Evolutionary conservation across 805 yeast genomes (phyloP), one percentile per base, ranked within the genome.

Genomic region (Saturnispora sanitii): DNA sequence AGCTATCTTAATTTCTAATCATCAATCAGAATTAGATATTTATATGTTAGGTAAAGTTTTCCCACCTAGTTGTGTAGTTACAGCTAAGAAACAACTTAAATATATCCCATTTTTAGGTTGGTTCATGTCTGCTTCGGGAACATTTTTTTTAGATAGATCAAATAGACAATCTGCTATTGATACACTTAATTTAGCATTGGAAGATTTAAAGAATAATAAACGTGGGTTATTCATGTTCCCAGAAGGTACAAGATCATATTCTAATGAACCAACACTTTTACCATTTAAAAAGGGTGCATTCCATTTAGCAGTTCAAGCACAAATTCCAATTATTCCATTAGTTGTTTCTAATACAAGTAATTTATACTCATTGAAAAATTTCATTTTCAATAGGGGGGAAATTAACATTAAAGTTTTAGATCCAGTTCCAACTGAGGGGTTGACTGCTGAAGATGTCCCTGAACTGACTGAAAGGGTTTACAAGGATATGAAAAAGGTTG

Each of bases 251-350:
- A 75, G 99, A 61, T 86, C 96, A 0, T 82, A 80, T 48, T 64
- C 82, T 9, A 62, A 73, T 19, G 70, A 69, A 27, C 79, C 94
- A 38, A 76, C 70, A 3, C 63, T 92, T 57, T 69, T 86, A 37
- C 94, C 95, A 1, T 86, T 92, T 66, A 92, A 92, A 62, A 92
- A 92, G 58, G 99, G 99, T 41, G 96, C 97, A 0, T 92, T 92
- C 77, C 96, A 92, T 62, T 71, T 92, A 55, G 99, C 99, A 6
- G 82, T 83, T 47, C 95, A 87, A 62, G 94, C 94, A 5, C 77
- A 76, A 32, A 78, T 90, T 28, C 97, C 97, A 16, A 68, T 92
- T 38, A 75, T 92, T 19, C 98, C 99, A 7, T 67, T 82, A 38
- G 94, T 85, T 12, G 87, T 85, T 8, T 75, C 90, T 25, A 92